phyloP scores from a whole-genome alignment of 1,284 basidiomycete genomes.

The Somion occarium region DNA sequence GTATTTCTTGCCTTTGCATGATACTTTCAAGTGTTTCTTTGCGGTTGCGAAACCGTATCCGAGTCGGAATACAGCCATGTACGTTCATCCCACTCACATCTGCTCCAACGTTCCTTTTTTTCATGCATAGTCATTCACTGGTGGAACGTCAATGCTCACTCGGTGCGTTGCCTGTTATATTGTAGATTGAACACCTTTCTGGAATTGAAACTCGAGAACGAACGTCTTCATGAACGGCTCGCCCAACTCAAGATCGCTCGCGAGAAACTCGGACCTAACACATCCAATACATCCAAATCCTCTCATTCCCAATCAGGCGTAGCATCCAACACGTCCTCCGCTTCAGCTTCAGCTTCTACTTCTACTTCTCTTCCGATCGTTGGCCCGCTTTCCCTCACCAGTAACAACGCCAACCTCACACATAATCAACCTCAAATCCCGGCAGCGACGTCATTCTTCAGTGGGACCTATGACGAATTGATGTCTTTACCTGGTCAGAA shows the following conservation, averaged over 20 bases:
- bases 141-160: slow-evolving; percentile 36
- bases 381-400: not conserved
- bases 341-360: slow-evolving; percentile 8
- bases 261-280: slow-evolving; percentile 12
- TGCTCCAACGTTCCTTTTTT: too few species aligned
- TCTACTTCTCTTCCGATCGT: too few species aligned
- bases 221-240: slow-evolving; percentile 55
- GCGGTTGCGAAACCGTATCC: slow-evolving; percentile 75
- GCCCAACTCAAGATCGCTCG: slow-evolving; percentile 31
- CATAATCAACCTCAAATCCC: not conserved
- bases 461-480: slow-evolving; percentile 10
- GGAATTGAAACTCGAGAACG: slow-evolving; percentile 76
- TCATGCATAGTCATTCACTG: too few species aligned
- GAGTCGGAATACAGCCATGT: slow-evolving; percentile 66
- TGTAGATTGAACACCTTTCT: slow-evolving; percentile 71
- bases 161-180: not conserved
- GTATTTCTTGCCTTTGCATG: slow-evolving; percentile 38
- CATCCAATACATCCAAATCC: slow-evolving; percentile 6
- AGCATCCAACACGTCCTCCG: slow-evolving; percentile 5
- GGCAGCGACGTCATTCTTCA: slow-evolving; percentile 8
- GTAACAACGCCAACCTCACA: not conserved
- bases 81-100: too few species aligned
- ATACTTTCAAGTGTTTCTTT: slow-evolving; percentile 54
- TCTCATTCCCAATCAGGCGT: not conserved
- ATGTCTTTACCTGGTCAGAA: not conserved